phyloP scores from a whole-genome alignment of 2,329 filamentous ascomycete genomes.

The Diaporthe nobilis region DNA sequence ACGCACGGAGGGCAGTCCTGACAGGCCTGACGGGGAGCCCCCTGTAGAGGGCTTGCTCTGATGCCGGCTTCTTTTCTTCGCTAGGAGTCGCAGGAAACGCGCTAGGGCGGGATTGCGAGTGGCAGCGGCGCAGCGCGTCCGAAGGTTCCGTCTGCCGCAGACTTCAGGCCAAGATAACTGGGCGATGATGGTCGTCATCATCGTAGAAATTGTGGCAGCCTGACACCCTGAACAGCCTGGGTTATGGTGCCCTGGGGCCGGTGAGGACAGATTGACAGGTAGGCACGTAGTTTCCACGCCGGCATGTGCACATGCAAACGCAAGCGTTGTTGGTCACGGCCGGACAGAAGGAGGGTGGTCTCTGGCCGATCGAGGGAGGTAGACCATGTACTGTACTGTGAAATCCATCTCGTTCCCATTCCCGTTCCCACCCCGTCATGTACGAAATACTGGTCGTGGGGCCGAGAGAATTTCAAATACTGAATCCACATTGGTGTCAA shows the following conservation, averaged over 20 bases:
- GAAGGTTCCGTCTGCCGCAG: conserved; percentile 35
- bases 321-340: not conserved
- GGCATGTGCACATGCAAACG: not conserved
- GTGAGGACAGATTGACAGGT: conserved; percentile 30
- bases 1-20: conserved; percentile 10
- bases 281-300: not conserved
- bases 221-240: not conserved
- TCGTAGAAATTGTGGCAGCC: conserved; percentile 25
- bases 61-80: conserved; percentile 42
- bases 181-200: conserved; percentile 19
- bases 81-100: conserved; percentile 23
- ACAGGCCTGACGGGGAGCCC: not conserved
- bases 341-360: conserved; percentile 4
- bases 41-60: conserved; percentile 8
- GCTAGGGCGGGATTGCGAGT: not conserved
- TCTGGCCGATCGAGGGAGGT: not conserved
- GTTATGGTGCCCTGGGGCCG: not conserved
- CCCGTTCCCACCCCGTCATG: not conserved
- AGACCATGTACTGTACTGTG: not conserved
- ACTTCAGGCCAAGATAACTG: not conserved
- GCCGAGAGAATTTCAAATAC: conserved; percentile 29
- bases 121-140: conserved; percentile 27
- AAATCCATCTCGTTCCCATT: not conserved
- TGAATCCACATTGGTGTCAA: conserved; percentile 18
- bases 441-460: conserved; percentile 8